These are phyloP conservation scores for Spathaspora passalidarum DNA, from an alignment of 805 yeast genomes.

Conservation along the genomic window DNA sequence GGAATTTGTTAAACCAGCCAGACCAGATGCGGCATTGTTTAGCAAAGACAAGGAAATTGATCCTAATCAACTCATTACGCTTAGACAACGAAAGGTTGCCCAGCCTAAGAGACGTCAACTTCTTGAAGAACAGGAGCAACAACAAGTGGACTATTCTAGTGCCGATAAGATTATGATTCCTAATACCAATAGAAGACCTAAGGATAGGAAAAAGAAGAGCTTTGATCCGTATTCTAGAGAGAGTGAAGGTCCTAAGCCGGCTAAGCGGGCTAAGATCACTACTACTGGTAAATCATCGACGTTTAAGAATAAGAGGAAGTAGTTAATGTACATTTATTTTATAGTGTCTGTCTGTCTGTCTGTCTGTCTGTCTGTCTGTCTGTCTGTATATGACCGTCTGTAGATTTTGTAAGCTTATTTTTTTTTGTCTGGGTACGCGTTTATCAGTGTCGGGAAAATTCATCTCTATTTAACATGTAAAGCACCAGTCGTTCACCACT, in stretches of 20 bases:
- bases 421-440: background rate
- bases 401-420: background rate
- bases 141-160: slow-evolving; percentile 41
- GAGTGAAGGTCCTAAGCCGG: slow-evolving; percentile 52
- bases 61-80: slow-evolving; percentile 39
- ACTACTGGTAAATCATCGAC: slow-evolving; percentile 38
- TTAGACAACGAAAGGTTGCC: slow-evolving; percentile 23
- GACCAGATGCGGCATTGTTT: slow-evolving; percentile 1
- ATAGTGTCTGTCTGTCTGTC: background rate
- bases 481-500: background rate
- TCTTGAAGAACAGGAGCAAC: slow-evolving; percentile 5
- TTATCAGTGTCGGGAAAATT: background rate
- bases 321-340: background rate
- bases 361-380: too few relatives aligned
- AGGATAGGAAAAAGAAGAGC: slow-evolving; percentile 31
- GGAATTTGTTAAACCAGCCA: slow-evolving; percentile 5
- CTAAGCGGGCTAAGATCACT: slow-evolving; percentile 41
- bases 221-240: slow-evolving; percentile 60
- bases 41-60: slow-evolving; percentile 14
- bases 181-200: slow-evolving; percentile 8
- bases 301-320: slow-evolving; percentile 13
- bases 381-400: too few relatives aligned
- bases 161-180: slow-evolving; percentile 40
- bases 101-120: slow-evolving; percentile 6
- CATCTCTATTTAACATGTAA: background rate